These are phyloP conservation scores for Pleurotus eryngii DNA, from an alignment of 768 basidiomycete species.

Conservation along the genomic window DNA sequence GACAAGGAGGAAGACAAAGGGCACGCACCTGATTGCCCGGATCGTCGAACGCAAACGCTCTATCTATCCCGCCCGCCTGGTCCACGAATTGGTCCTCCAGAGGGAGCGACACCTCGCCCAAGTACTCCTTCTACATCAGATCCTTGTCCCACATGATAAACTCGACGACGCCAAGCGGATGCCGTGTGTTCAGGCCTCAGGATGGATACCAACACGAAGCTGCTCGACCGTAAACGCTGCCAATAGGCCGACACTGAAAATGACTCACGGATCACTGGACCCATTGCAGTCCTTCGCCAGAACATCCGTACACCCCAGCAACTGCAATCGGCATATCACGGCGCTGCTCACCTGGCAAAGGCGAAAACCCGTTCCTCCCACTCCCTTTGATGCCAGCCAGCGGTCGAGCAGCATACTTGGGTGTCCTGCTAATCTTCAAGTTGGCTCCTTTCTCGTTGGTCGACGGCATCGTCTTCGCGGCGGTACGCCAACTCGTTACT, in stretches of 20 bases:
- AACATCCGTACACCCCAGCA: slow-evolving; percentile 61
- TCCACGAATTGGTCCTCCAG: slow-evolving; percentile 76
- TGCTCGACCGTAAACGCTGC: slow-evolving; percentile 22
- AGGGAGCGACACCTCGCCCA: too few relatives aligned
- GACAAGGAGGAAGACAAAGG: neutral
- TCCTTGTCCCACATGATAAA: too few relatives aligned
- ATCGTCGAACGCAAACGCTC: slow-evolving; percentile 54
- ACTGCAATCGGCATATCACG: slow-evolving; percentile 64
- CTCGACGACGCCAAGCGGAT: too few relatives aligned
- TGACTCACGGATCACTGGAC: slow-evolving; percentile 71
- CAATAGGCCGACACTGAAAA: neutral
- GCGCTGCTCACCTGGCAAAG: slow-evolving; percentile 60
- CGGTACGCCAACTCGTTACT: too few relatives aligned
- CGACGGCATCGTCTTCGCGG: slow-evolving; percentile 28
- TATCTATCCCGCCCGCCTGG: slow-evolving; percentile 24
- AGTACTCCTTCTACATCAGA: too few relatives aligned
- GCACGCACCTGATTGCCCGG: slow-evolving; percentile 60
- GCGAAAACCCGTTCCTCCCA: slow-evolving; percentile 27
- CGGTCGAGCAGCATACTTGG: slow-evolving; percentile 56
- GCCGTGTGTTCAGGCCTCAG: slow-evolving; percentile 49
- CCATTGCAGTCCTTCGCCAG: slow-evolving; percentile 63
- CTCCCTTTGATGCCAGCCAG: slow-evolving; percentile 42
- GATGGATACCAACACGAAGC: slow-evolving; percentile 70
- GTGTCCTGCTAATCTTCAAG: slow-evolving; percentile 59
- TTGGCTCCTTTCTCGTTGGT: slow-evolving; percentile 22